Conservation (phyloP, 495 filamentous ascomycete species). For the Antarctomyces pellizariae region DNA sequence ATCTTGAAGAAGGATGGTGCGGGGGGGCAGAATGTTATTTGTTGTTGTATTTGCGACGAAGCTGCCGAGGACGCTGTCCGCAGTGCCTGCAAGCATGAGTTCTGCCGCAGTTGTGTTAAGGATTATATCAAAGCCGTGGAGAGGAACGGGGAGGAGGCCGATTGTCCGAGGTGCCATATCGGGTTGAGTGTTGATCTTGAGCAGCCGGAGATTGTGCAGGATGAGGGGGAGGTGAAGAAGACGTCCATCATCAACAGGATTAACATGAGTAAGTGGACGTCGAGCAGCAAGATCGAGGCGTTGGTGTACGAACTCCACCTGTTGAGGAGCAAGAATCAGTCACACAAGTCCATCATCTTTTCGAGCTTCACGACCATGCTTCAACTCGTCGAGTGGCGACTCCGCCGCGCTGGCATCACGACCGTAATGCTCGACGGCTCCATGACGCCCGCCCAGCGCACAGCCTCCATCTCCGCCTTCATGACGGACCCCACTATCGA, state of each 20-base stretch:
- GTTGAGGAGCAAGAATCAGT: constrained; percentile 69
- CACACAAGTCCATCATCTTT: constrained; percentile 91
- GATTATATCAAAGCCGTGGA: constrained; percentile 58
- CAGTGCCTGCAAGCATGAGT: constrained; percentile 80
- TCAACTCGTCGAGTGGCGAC: constrained; percentile 88
- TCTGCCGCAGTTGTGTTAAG: constrained; percentile 75
- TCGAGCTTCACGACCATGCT: constrained; percentile 96
- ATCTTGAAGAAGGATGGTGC: constrained; percentile 69
- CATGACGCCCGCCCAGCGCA: constrained; percentile 83
- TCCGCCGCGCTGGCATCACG: constrained; percentile 82
- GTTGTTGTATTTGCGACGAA: constrained; percentile 88
- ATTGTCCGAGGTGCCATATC: constrained; percentile 88
- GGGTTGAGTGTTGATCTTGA: constrained; percentile 73
- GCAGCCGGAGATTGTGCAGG: constrained; percentile 79
- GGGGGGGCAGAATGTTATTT: constrained; percentile 71
- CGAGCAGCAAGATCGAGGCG: constrained; percentile 92
- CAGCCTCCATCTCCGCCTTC: constrained; percentile 76
- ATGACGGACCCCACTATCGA: constrained; percentile 86
- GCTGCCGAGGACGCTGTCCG: constrained; percentile 84
- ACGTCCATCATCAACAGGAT: constrained; percentile 93
- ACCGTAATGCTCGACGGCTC: constrained; percentile 92
- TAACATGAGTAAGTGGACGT: constrained; percentile 92
- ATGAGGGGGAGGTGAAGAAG: constrained; percentile 64
- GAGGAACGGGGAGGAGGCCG: constrained; percentile 28
- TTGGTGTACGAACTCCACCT: constrained; percentile 81